phyloP scores from a whole-genome alignment of 2,329 filamentous ascomycete genomes.

The Neonectria punicea region DNA sequence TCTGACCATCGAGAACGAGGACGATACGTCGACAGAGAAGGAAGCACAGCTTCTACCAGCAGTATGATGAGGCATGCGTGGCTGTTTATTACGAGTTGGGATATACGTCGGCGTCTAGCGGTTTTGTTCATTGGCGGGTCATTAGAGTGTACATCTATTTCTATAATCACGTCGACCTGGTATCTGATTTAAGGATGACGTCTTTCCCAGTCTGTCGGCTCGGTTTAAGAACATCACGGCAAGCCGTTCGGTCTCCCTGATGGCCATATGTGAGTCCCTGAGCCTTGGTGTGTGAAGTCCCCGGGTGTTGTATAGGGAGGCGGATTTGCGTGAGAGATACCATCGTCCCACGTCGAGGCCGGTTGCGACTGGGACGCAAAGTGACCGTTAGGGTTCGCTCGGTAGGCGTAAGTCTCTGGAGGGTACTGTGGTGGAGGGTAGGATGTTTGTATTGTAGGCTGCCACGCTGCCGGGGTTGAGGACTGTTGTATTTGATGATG shows the following conservation, averaged over 20 bases:
- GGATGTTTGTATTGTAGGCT: background rate
- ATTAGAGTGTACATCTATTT: slow-evolving; percentile 23
- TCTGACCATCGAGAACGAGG: slow-evolving; percentile 41
- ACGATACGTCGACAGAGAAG: slow-evolving; percentile 31
- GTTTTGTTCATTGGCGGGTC: slow-evolving; percentile 18
- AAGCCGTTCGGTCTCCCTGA: background rate
- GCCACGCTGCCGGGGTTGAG: background rate
- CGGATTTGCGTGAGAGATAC: background rate
- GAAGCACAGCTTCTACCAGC: slow-evolving; percentile 37
- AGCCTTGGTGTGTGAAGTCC: background rate
- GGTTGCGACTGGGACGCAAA: background rate
- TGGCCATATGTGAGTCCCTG: background rate
- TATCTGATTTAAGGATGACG: slow-evolving; percentile 16
- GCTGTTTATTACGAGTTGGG: slow-evolving; percentile 27
- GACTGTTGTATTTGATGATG: background rate
- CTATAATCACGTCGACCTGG: slow-evolving; percentile 16
- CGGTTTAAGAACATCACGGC: background rate
- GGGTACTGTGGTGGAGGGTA: background rate
- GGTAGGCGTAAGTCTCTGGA: background rate
- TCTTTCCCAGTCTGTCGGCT: background rate
- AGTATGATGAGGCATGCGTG: slow-evolving; percentile 26
- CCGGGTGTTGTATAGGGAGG: background rate
- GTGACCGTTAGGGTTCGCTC: background rate
- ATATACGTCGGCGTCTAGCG: slow-evolving; percentile 20
- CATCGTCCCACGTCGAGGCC: background rate